Base-by-base conservation (phyloP, 805 yeast genomes). In the Saccharomycopsis sp. region DNA sequence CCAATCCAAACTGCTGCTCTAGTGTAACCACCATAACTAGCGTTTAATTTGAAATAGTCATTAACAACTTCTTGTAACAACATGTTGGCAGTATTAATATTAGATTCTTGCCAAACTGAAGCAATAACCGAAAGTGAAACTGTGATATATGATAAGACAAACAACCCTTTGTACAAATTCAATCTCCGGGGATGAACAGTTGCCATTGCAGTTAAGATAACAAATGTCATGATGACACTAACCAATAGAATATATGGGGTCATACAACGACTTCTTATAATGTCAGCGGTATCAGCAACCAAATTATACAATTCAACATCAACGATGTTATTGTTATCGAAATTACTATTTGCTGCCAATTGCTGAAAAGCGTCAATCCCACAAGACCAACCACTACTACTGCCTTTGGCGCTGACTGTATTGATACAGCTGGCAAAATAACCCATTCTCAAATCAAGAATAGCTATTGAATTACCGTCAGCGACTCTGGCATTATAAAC, bases 21-120 rank as follows among this genome's bases (percentile, higher is more conserved):
- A 8, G 44, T 22, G 28, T 48, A 47, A 3, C 3, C 20, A 16
- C 51, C 51, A 20, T 43, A 41, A n/a, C 22, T 8, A 13, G 53
- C 38, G 3, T 28, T 14, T 1, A 47, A 20, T 4, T 19, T 20
- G 23, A 40, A 50, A 32, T 38, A 50, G 21, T 50, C 39, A 26
- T 50, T 43, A 11, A 47, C 23, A 7, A 47, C 35, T 34, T 38
- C 35, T 4, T 29, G 28, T n/a, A 50, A 24, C 11, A 50, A 35
- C 38, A 47, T 26, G 26, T 44, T 42, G 4, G 41, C 51, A 14
- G 53, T 50, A 5, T 38, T 39, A n/a, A 48, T 38, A 37, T 50
- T 50, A 9, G 51, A 41, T 14, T 50, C 49, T 27, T 50, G 53
- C 53, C 53, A 50, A 22, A 47, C 46, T 13, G 51, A 32, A 8